Conservation (phyloP, 2,329 filamentous ascomycete species). For the Epicoccum nigrum region DNA sequence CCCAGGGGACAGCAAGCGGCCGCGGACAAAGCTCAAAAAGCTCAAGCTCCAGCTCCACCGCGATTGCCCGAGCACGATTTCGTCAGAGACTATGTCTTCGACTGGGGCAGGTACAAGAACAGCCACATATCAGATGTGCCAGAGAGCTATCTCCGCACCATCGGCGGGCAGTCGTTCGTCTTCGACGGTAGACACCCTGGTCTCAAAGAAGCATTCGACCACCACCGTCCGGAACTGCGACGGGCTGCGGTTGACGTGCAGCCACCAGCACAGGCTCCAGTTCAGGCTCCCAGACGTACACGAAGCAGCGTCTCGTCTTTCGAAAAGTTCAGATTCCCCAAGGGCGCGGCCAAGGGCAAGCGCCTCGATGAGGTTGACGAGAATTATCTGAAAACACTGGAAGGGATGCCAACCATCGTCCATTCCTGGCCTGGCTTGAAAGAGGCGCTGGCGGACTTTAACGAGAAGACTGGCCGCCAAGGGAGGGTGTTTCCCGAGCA, state of each 20-base stretch:
- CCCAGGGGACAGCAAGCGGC: slow-evolving; percentile 19
- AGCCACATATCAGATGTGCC: slow-evolving; percentile 26
- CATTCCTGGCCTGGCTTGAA: slow-evolving; percentile 28
- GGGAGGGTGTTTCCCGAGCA: slow-evolving; percentile 8
- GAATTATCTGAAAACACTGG: slow-evolving; percentile 28
- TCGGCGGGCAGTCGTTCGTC: slow-evolving; percentile 28
- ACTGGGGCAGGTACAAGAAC: slow-evolving; percentile 26
- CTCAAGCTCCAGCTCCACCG: too few species aligned
- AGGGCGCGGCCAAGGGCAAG: slow-evolving; percentile 19
- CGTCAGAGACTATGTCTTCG: slow-evolving; percentile 30
- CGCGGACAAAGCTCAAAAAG: slow-evolving; percentile 7
- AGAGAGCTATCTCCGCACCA: slow-evolving; percentile 30
- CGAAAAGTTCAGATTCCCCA: slow-evolving; percentile 19
- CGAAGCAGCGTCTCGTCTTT: slow-evolving; percentile 2
- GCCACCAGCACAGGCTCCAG: slow-evolving; percentile 9
- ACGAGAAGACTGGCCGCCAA: slow-evolving; percentile 27
- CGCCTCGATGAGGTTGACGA: slow-evolving; percentile 26
- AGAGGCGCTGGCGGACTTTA: slow-evolving; percentile 27
- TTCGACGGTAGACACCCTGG: slow-evolving; percentile 27
- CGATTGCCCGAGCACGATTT: slow-evolving; percentile 13
- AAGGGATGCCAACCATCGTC: slow-evolving; percentile 24
- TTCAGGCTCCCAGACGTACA: slow-evolving; percentile 8
- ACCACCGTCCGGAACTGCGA: slow-evolving; percentile 27
- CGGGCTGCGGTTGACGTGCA: slow-evolving; percentile 8
- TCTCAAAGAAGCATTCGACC: slow-evolving; percentile 32